Base-by-base conservation (phyloP, 2,329 filamentous ascomycete species). In the Sporothrix sp. region DNA sequence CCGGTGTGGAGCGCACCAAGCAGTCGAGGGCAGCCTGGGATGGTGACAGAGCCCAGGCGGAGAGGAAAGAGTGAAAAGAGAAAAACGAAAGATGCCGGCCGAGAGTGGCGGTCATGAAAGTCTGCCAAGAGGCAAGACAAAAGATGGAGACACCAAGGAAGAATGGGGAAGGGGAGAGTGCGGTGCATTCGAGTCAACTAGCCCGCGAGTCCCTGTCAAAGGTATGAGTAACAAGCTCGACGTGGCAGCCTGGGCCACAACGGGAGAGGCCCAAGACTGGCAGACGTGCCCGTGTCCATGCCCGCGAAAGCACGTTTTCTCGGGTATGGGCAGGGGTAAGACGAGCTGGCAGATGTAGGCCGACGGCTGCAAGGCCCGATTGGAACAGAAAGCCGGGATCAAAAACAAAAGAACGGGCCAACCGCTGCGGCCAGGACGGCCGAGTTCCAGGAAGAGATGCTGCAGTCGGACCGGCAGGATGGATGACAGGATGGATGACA, bases 231-330 rank as follows among this genome's bases (percentile, higher is more conserved):
- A 42, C 37, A 35, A 10, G 6, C 18, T 18, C n/a, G 13, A 9
- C 36, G 21, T 49, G 28, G 37, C 35, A 49, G 46, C 46, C 46
- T 49, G 37, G 21, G 6, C 20, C 13, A 25, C 18, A 16, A 40
- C 38, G 16, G 27, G 37, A 27, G 16, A 33, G 13, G 37, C 39
- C 37, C 43, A 38, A 50, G 48, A 38, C 48, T 43, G 43, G 21
- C 20, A 50, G 38, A 38, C 36, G 30, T 43, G 48, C 48, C 48
- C 36, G 3, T 49, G n/a, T n/a, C 46, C 14, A 35, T 40, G 28
- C 46, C 27, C 33, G 27, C 39, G n/a, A 11, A 23, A 38, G 45
- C 45, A 37, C 33, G 33, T 10, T 38, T 38, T 30, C 2, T 21
- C 16, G 10, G 13, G 23, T 3, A 30, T 21, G 5, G 11, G 3